Conservation (phyloP, 345 rosid genomes). For the Noccaea caerulescens region DNA sequence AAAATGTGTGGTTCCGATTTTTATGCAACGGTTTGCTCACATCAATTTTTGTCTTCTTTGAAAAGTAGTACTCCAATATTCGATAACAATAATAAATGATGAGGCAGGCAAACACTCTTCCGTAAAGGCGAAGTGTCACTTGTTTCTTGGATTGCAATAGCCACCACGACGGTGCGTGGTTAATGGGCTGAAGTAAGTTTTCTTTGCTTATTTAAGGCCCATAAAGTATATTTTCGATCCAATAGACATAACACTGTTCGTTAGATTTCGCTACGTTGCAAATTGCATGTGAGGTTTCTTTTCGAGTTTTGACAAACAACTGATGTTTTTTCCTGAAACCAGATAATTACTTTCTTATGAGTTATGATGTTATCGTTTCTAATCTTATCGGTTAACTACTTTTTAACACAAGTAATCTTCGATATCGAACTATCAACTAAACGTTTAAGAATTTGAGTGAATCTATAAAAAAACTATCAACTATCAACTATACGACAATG, state of each 20-base stretch:
- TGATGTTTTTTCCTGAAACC: neutral
- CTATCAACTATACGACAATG: neutral
- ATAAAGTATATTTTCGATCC: constrained; percentile 13
- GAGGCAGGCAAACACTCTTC: constrained; percentile 7
- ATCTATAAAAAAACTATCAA: neutral
- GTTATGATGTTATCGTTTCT: neutral
- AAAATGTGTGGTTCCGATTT: constrained; percentile 38
- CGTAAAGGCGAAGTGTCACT: constrained; percentile 14
- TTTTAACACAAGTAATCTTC: neutral
- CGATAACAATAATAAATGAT: constrained; percentile 22
- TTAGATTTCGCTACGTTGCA: too few relatives aligned
- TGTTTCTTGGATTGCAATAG: neutral
- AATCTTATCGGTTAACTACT: neutral
- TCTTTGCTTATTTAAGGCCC: neutral
- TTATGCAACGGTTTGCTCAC: constrained; percentile 32
- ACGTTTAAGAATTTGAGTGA: neutral
- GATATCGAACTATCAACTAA: neutral
- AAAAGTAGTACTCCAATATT: constrained; percentile 5
- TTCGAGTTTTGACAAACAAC: neutral
- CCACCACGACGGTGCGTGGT: neutral
- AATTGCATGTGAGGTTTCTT: neutral
- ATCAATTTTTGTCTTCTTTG: constrained; percentile 21
- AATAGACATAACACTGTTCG: neutral
- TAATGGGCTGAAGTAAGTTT: constrained; percentile 1
- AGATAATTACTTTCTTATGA: neutral